These are phyloP conservation scores for Hibiscus tridactylites DNA, from an alignment of 345 rosid genomes.

Conservation along the genomic window DNA sequence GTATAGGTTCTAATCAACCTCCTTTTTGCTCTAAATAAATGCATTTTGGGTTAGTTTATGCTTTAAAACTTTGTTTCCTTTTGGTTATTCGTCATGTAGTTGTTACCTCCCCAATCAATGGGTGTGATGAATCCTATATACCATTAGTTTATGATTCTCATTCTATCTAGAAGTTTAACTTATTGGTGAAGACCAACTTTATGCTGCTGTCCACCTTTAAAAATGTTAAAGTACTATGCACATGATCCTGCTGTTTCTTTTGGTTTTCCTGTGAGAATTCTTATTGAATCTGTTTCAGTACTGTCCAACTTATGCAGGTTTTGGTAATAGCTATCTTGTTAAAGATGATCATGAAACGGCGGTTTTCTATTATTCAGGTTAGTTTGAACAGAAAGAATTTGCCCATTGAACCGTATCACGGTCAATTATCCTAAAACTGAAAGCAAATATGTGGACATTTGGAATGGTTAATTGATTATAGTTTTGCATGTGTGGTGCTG, in stretches of 20 bases:
- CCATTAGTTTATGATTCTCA: neutral
- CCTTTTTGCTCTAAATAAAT: neutral
- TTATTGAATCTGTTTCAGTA: neutral
- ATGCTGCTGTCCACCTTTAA: neutral
- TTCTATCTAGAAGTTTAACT: neutral
- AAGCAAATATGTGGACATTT: neutral
- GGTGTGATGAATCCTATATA: neutral
- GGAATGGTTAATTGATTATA: neutral
- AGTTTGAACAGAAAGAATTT: conserved; percentile 6
- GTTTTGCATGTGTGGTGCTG: conserved; percentile 5
- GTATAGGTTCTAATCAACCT: neutral
- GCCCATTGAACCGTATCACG: neutral
- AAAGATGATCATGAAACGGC: conserved; percentile 80
- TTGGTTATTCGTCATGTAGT: neutral
- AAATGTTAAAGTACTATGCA: neutral
- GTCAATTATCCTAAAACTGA: neutral
- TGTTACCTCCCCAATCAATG: neutral
- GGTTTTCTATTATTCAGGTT: conserved; percentile 90
- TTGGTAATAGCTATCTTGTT: conserved; percentile 88
- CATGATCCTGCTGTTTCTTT: neutral
- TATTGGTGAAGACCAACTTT: neutral
- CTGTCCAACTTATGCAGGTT: conserved; percentile 39
- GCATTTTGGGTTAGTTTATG: neutral
- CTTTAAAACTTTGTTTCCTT: neutral
- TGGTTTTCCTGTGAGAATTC: neutral